A percentile compares a stretch with the other conserved stretches of the same genome.
Evolutionary conservation across 2,329 filamentous ascomycete species (phyloP).

Genomic region (Pseudocercospora pini-densiflorae): DNA sequence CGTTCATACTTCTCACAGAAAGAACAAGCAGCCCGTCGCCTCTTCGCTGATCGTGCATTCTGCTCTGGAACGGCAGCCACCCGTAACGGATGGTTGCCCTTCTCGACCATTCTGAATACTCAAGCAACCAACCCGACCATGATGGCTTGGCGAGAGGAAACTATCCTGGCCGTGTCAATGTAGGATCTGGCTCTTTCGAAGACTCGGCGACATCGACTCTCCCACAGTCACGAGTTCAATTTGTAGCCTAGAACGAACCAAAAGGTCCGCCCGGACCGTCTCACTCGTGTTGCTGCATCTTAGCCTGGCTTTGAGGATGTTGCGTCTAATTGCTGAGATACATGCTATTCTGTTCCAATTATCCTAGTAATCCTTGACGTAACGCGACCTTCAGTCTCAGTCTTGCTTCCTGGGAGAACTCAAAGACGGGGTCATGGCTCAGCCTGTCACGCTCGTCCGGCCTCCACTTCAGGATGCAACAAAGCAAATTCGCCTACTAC

Average conservation of each 20-base stretch:
- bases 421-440: no score
- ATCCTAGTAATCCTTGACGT: no score
- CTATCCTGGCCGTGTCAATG: neutral
- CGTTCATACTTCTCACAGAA: no score
- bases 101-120: neutral
- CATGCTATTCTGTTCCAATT: conserved; percentile 9
- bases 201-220: conserved; percentile 72
- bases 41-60: neutral
- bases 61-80: neutral
- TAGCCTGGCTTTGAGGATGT: conserved; percentile 78
- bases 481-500: neutral
- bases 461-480: neutral
- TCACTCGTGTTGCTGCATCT: conserved; percentile 91
- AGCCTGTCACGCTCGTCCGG: neutral
- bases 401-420: no score
- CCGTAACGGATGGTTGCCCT: neutral
- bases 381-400: no score
- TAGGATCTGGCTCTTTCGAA: conserved; percentile 78
- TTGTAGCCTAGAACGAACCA: conserved; percentile 77
- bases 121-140: neutral
- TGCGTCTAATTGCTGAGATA: conserved; percentile 72
- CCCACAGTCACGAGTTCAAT: conserved; percentile 85
- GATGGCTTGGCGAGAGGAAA: neutral
- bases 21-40: no score
- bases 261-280: conserved; percentile 84